These are phyloP conservation scores for Fusarium stilboides DNA, from an alignment of 2,329 filamentous ascomycete species.

Conservation along the genomic window DNA sequence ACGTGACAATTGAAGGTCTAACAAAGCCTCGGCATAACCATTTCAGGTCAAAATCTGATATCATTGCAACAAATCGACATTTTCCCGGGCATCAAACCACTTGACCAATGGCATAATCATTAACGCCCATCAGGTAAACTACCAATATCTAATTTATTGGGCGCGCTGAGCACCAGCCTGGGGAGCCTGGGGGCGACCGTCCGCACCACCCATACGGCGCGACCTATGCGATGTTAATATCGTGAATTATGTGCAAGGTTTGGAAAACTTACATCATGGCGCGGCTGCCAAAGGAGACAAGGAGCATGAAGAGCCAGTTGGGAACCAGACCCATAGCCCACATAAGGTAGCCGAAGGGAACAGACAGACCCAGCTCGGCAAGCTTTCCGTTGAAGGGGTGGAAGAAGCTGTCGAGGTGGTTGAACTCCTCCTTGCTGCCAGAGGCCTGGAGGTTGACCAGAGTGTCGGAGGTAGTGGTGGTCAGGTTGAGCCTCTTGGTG, in stretches of 20 bases:
- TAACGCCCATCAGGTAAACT: conserved; percentile 9
- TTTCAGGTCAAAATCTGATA: conserved; percentile 28
- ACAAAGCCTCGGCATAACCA: conserved; percentile 32
- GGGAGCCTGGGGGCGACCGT: conserved; percentile 27
- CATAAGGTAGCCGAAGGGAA: conserved; percentile 77
- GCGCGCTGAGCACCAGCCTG: conserved; percentile 24
- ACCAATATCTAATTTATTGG: conserved; percentile 33
- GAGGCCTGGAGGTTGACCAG: conserved; percentile 72
- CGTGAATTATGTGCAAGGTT: conserved; percentile 3
- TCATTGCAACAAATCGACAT: conserved; percentile 35
- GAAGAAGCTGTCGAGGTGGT: conserved; percentile 74
- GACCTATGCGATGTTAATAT: conserved; percentile 55
- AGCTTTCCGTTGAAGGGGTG: conserved; percentile 82
- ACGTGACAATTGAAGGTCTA: conserved; percentile 33
- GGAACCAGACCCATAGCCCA: conserved; percentile 77
- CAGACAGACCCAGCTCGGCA: conserved; percentile 72
- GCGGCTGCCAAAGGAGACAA: conserved; percentile 80
- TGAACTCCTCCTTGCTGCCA: conserved; percentile 64
- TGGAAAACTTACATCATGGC: conserved; percentile 77
- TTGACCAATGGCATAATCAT: conserved; percentile 27
- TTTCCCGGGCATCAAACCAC: conserved; percentile 26
- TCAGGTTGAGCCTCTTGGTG: conserved; percentile 77
- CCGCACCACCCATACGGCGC: conserved; percentile 53
- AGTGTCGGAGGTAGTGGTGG: conserved; percentile 75
- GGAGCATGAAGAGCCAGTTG: conserved; percentile 85